These are phyloP conservation scores for Graphilbum fragrans DNA, from an alignment of 2,329 filamentous ascomycete species.

Conservation along the genomic window DNA sequence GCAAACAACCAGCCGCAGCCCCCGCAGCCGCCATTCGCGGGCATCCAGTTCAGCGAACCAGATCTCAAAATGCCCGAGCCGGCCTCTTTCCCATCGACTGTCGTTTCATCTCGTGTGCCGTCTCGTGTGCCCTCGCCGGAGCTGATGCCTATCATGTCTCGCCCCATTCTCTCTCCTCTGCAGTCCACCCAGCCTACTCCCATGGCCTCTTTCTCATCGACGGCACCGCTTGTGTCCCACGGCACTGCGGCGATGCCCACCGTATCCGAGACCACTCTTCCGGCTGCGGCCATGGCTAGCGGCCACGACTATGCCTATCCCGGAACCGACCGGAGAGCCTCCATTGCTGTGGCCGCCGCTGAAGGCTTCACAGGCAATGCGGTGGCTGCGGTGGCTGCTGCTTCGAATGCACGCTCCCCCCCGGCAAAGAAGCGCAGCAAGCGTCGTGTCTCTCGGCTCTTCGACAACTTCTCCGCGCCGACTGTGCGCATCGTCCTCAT, in stretches of 20 bases:
- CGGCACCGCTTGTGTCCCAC: constrained; percentile 1
- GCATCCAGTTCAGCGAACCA: too few relatives aligned
- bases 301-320: not conserved
- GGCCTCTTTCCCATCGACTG: constrained; percentile 1
- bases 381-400: not conserved
- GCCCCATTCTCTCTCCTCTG: constrained; percentile 4
- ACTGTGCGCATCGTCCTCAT: constrained; percentile 52
- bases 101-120: not conserved
- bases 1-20: not conserved
- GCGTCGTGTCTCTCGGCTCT: constrained; percentile 14
- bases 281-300: constrained; percentile 9
- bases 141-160: not conserved
- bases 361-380: too few relatives aligned
- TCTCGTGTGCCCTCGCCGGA: not conserved
- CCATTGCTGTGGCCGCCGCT: too few relatives aligned
- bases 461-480: constrained; percentile 34
- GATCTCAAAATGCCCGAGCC: not conserved
- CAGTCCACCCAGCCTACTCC: constrained; percentile 1
- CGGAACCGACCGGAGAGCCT: too few relatives aligned
- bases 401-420: too few relatives aligned
- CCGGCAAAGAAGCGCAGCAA: not conserved
- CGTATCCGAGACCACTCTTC: not conserved
- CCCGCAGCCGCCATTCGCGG: not conserved
- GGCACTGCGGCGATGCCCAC: constrained; percentile 1
- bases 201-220: constrained; percentile 2